A percentile compares a stretch with the other conserved stretches of the same genome.
Evolutionary conservation across 768 basidiomycete species (phyloP).

Genomic region (Lactifluus volemus): DNA sequence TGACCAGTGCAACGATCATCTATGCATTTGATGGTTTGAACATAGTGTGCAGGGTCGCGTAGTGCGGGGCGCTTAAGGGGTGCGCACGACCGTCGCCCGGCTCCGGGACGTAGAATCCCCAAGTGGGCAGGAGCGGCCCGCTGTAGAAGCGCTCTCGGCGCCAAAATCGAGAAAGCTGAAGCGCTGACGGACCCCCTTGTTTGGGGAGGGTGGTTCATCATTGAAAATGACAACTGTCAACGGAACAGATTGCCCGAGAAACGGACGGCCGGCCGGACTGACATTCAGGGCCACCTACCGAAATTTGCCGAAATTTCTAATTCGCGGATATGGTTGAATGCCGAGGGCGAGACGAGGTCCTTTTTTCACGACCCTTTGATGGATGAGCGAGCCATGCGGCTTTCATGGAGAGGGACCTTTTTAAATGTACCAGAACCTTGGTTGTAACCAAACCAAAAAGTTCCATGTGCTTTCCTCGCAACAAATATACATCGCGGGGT

Average conservation of each 20-base stretch:
- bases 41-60: background rate
- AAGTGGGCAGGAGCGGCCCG: background rate
- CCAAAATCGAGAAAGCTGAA: background rate
- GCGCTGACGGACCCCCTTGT: background rate
- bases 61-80: background rate
- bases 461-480: background rate
- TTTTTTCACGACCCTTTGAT: no score
- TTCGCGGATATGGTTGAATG: background rate
- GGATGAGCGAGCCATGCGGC: no score
- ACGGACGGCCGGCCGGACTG: background rate
- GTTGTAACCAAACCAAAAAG: background rate
- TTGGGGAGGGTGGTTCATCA: background rate
- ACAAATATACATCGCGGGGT: background rate
- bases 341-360: background rate
- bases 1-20: background rate
- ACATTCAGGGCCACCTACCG: background rate
- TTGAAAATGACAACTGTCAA: background rate
- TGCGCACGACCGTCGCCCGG: background rate
- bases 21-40: background rate
- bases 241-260: background rate
- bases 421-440: background rate
- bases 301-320: conserved; percentile 5
- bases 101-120: background rate
- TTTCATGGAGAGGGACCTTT: background rate
- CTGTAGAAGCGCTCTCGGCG: background rate